phyloP scores from a whole-genome alignment of 306 rosid species.

The Medicago arabica region DNA sequence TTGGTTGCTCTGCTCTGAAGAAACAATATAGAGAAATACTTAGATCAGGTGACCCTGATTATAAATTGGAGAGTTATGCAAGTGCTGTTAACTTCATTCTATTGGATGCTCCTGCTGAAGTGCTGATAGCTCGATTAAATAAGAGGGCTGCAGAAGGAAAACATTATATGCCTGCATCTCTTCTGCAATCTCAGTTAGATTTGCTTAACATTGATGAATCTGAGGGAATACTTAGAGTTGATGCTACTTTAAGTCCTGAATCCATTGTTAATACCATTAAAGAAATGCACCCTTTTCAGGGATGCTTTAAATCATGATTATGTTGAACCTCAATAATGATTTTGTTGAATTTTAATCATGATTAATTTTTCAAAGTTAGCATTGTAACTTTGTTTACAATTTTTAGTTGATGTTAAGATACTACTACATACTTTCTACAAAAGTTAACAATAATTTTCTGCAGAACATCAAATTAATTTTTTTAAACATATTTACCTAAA shows the following conservation, averaged over 20 bases:
- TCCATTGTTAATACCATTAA: constrained; percentile 47
- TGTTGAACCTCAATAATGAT: background rate
- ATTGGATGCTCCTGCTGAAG: constrained; percentile 71
- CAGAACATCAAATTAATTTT: background rate
- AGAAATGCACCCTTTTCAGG: constrained; percentile 25
- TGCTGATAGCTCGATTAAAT: constrained; percentile 59
- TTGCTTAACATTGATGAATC: constrained; percentile 71
- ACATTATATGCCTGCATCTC: constrained; percentile 88
- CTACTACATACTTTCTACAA: background rate
- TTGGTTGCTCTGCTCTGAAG: constrained; percentile 85
- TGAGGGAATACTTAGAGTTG: constrained; percentile 68
- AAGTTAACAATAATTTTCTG: background rate
- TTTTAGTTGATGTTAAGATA: background rate
- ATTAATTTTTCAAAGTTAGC: background rate
- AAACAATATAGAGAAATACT: constrained; percentile 71
- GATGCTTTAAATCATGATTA: constrained; percentile 18
- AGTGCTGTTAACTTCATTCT: constrained; percentile 66
- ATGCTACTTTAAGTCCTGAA: constrained; percentile 61
- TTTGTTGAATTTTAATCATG: background rate
- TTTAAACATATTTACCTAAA: background rate
- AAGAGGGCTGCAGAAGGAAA: constrained; percentile 73
- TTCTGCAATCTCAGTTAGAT: constrained; percentile 77
- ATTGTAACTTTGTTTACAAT: background rate
- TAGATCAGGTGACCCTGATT: constrained; percentile 71
- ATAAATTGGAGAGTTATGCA: constrained; percentile 48